Evolutionary conservation across 495 filamentous ascomycete species (phyloP).

Genomic region (Astrocystis sublimbata): DNA sequence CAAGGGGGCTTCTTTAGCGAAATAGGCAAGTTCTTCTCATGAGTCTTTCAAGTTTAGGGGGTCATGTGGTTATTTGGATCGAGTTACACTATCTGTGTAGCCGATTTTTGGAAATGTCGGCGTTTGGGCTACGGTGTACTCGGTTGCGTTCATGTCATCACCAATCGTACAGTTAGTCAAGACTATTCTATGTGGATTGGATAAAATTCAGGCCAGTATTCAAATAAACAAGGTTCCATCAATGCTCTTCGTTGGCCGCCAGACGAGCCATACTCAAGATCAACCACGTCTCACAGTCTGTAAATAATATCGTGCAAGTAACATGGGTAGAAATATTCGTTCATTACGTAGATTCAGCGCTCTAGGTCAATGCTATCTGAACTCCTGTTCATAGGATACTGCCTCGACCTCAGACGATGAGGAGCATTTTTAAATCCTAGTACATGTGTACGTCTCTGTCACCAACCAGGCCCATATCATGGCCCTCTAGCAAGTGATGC

Average conservation of each 20-base stretch:
- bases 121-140: slow-evolving; percentile 15
- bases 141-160: slow-evolving; percentile 24
- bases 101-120: slow-evolving; percentile 19
- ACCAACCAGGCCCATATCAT: no score
- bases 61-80: slow-evolving; percentile 18
- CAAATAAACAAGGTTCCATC: slow-evolving; percentile 18
- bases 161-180: not conserved
- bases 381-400: no score
- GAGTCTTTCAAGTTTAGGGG: not conserved
- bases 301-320: no score
- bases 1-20: slow-evolving; percentile 28
- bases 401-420: no score
- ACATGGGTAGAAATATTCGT: no score
- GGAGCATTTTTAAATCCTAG: no score
- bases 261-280: no score
- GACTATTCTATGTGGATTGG: not conserved
- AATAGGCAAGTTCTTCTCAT: slow-evolving; percentile 34
- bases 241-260: slow-evolving; percentile 18
- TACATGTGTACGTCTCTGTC: no score
- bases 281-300: no score
- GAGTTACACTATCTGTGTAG: slow-evolving; percentile 21
- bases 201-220: slow-evolving; percentile 5
- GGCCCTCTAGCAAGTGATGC: no score
- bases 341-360: no score
- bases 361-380: no score